Evolutionary conservation across 345 rosid species (phyloP).

Genomic region (Salix udensis): DNA sequence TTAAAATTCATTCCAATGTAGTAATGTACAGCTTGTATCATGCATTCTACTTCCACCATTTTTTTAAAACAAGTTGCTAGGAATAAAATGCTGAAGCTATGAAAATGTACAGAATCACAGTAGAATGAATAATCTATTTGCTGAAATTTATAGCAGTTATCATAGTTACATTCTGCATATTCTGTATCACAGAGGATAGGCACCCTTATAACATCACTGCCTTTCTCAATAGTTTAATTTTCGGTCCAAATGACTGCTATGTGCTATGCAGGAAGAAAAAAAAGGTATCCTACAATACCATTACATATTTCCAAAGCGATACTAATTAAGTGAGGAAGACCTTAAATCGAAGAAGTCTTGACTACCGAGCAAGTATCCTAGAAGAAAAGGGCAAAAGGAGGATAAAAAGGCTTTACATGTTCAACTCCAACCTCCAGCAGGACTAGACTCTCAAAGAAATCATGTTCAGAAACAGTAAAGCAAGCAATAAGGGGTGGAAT

Average conservation of each 20-base stretch:
- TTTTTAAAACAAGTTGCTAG: neutral
- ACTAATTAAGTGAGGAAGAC: neutral
- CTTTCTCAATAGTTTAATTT: too few species aligned
- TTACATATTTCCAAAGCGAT: neutral
- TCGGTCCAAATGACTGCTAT: neutral
- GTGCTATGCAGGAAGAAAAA: neutral
- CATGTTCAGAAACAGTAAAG: too few species aligned
- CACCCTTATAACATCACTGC: neutral
- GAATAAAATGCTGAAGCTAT: neutral
- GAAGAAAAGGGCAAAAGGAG: neutral
- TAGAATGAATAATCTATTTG: neutral
- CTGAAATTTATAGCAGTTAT: neutral
- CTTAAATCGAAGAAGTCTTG: neutral
- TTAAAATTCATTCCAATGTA: neutral
- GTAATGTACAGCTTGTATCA: neutral
- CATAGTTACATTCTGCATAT: neutral
- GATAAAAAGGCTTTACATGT: too few species aligned
- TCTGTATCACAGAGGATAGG: neutral
- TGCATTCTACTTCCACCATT: neutral
- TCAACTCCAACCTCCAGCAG: too few species aligned
- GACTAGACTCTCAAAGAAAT: too few species aligned
- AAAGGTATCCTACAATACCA: neutral
- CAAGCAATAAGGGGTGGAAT: too few species aligned
- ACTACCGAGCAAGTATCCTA: neutral
- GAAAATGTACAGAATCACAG: neutral